A percentile compares a stretch with the other conserved stretches of the same genome.
These are phyloP conservation scores for Trametes sp. DNA, from an alignment of 1,284 basidiomycete species.

Conservation along the genomic window DNA sequence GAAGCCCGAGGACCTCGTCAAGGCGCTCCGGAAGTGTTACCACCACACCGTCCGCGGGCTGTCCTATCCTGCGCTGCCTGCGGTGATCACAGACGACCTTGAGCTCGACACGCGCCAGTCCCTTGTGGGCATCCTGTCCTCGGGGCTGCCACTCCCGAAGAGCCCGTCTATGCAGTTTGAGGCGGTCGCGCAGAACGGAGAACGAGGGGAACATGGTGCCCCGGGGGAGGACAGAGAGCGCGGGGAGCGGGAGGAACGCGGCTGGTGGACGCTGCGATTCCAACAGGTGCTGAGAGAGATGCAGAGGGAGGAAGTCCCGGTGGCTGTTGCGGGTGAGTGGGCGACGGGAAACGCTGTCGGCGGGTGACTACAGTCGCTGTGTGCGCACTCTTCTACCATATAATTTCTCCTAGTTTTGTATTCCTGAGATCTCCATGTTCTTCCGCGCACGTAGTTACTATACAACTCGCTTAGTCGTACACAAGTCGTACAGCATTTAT, in stretches of 20 bases:
- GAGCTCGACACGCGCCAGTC: slow-evolving; percentile 54
- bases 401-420: neutral
- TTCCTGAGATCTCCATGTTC: neutral
- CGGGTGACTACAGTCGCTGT: too few species aligned
- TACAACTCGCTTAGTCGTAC: neutral
- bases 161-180: slow-evolving; percentile 67
- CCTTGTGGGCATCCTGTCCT: slow-evolving; percentile 59
- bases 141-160: slow-evolving; percentile 71
- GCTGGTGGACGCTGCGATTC: slow-evolving; percentile 81
- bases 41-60: slow-evolving; percentile 60
- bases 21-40: slow-evolving; percentile 59
- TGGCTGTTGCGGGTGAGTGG: slow-evolving; percentile 8
- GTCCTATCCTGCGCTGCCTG: slow-evolving; percentile 52
- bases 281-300: slow-evolving; percentile 71
- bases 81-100: slow-evolving; percentile 43
- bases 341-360: neutral
- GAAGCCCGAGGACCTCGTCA: slow-evolving; percentile 49
- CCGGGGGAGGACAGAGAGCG: slow-evolving; percentile 40
- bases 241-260: slow-evolving; percentile 75
- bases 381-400: neutral
- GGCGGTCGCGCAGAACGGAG: slow-evolving; percentile 33
- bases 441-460: neutral
- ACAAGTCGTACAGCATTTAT: neutral
- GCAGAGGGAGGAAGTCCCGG: slow-evolving; percentile 39
- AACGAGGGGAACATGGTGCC: slow-evolving; percentile 24